Conservation (phyloP, 2,329 filamentous ascomycete genomes). For the Harringtonia lauricola region DNA sequence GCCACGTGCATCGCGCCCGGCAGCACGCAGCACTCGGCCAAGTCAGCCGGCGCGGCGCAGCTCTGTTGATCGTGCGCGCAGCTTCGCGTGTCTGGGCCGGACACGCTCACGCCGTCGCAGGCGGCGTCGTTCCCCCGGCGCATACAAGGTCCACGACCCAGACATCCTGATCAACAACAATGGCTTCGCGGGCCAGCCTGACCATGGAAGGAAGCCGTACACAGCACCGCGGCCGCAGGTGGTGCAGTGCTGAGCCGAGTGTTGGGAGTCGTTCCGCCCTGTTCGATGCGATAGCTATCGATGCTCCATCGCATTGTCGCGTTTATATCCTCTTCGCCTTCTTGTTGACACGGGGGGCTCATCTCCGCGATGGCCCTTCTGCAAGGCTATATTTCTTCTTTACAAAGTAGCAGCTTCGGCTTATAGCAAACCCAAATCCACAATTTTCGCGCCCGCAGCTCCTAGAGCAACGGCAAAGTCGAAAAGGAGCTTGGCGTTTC, state of each 20-base stretch:
- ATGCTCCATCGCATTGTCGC: background rate
- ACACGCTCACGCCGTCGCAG: constrained; percentile 23
- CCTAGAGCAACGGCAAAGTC: too few species aligned
- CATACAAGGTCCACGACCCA: constrained; percentile 30
- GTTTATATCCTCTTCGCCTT: background rate
- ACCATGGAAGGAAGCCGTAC: constrained; percentile 30
- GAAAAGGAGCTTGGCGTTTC: background rate
- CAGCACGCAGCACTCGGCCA: constrained; percentile 39
- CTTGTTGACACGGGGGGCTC: constrained; percentile 5
- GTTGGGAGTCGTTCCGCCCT: background rate
- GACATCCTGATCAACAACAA: constrained; percentile 37
- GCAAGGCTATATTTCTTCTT: too few species aligned
- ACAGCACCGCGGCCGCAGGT: constrained; percentile 24
- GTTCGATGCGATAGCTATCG: background rate
- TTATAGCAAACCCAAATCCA: too few species aligned
- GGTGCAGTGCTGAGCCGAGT: constrained; percentile 21
- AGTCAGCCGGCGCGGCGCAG: constrained; percentile 21
- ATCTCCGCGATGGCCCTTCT: too few species aligned
- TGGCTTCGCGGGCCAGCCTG: constrained; percentile 26
- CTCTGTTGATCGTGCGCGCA: constrained; percentile 34
- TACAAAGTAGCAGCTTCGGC: too few species aligned
- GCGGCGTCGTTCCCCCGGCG: constrained; percentile 30
- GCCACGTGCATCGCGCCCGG: constrained; percentile 40
- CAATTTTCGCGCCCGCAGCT: too few species aligned
- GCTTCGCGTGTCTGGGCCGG: constrained; percentile 27